Base-by-base conservation (phyloP, 257 asterid species). In the Nicotiana tomentosiformis region DNA sequence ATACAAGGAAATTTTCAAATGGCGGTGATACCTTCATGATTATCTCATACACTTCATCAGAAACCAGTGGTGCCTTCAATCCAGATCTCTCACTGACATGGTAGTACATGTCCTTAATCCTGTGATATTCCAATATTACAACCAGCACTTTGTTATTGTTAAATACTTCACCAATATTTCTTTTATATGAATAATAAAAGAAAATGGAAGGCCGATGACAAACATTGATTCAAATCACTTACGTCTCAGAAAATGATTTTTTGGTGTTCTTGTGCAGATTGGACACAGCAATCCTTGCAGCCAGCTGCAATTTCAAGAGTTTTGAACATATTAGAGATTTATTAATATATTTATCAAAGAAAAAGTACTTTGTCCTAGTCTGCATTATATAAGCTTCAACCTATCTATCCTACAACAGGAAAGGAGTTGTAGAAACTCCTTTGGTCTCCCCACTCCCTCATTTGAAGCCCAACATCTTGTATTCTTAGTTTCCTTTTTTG, bases 261-360 rank as follows among this genome's bases (percentile, higher is more conserved):
- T 94, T 94, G 0, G 99, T 96, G 84, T 90, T 96, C 89, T 94
- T 96, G 88, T 96, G 99, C 70, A 96, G 94, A 89, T 96, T 94
- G 10, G 99, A 96, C 83, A 96, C 98, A 14, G 98, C 98, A 90
- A 96, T 94, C 93, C 99, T 92, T 26, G 99, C 99, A 60, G 99
- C 99, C 93, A 96, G 86, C 99, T 96, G 92, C 83, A 81, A 1
- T 43, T 32, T 66, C 64, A 76, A 26, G 26, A 49, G 62, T 26
- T 74, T 74, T 7, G 43, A 53, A 76, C 23, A 76, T 51, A 49
- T 26, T 14, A 76, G 12, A 4, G 15, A 49, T 26, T 26, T 14
- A 15, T 51, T 26, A 74, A 26, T 55, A 74, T 18, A 5, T 74
- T 74, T n/a, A 23, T 23, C 37, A 72, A 10, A 46, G 14, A 46